Evolutionary conservation across 176 grass and related monocot genomes (phyloP).

Genomic region (sorghum (Sorghum bicolor)): Sorghum_bicolor_NCBIv3 NC_012874.2:68633001-68633500

Average conservation of each 20-base stretch:
- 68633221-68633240: constrained; percentile 52
- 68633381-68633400: constrained; percentile 72
- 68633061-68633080: constrained; percentile 28
- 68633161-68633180: constrained; percentile 96
- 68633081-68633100: constrained; percentile 18
- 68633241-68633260: constrained; percentile 56
- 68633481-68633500: constrained; percentile 10
- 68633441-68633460: constrained; percentile 17
- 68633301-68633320: constrained; percentile 79
- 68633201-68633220: constrained; percentile 70
- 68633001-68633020: constrained; percentile 55
- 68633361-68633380: constrained; percentile 88
- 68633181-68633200: constrained; percentile 91
- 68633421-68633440: constrained; percentile 57
- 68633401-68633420: constrained; percentile 87
- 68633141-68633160: constrained; percentile 95
- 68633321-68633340: constrained; percentile 90
- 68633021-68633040: constrained; percentile 92
- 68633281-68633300: constrained; percentile 57
- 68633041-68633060: constrained; percentile 91
- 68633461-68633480: constrained; percentile 6
- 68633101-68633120: constrained; percentile 5
- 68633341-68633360: constrained; percentile 58
- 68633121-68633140: constrained; percentile 70
- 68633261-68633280: constrained; percentile 50